Base-by-base conservation (phyloP, 176 grass and related monocot species). In the Zoysia japonica region DNA sequence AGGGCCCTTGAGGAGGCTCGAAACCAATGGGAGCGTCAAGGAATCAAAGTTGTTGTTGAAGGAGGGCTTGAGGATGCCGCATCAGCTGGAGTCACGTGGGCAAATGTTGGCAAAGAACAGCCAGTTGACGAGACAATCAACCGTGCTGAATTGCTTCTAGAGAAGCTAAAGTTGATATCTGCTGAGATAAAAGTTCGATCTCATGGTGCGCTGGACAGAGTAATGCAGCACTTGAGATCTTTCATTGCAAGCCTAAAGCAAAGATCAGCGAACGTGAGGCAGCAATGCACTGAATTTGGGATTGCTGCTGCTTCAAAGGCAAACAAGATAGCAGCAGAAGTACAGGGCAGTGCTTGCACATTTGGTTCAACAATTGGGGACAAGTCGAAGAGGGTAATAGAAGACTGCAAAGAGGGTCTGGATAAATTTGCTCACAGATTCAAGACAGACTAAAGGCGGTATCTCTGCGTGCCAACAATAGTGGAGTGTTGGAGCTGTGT, bases 41-140 rank as follows among this genome's bases (percentile, higher is more conserved):
- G 95, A 77, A 98, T 98, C 72, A 94, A 92, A 85, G 86, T 98
- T 41, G 43, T 92, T 2, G 92, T 98, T 11, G 95, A 94, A 37
- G 83, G 40, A 72, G 91, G 71, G 38, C 86, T 98, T 28, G 83
- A 89, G 78, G 81, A 92, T 11, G 92, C 88, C 3, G 88, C 89
- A 48, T 87, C 92, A 44, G 81, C 88, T 15, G 90, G 88, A 14
- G 81, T 90, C 15, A 92, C 89, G n/a, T 98, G 95, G 95, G 72
- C 83, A 60, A 88, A 80, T 4, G 83, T 84, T 76, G 87, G 85
- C 37, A 88, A 97, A 77, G 88, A 91, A 16, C 83, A 82, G 77
- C 85, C 80, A 15, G 72, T 82, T 2, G 85, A 94, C 0, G 76
- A 92, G 59, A 71, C 80, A 46, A 88, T 90, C 75, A 76, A 59